A percentile compares a stretch with the other conserved stretches of the same genome.
phyloP scores from a whole-genome alignment of 2,329 filamentous ascomycete genomes.

The Penicillium sumatraense region DNA sequence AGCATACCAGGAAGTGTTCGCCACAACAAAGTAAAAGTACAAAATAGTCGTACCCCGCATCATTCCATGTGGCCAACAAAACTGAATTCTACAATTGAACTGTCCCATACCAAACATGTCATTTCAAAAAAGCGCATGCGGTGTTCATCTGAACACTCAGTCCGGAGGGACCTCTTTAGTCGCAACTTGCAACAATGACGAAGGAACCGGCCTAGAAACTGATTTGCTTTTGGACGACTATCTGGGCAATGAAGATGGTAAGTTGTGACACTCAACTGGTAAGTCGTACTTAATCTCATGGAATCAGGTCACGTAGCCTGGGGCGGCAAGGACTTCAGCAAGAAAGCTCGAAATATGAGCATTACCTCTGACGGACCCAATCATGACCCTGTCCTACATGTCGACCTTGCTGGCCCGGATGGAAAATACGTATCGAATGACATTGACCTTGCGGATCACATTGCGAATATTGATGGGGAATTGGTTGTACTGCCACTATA shows the following conservation, averaged over 20 bases:
- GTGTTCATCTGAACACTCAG: conserved; percentile 15
- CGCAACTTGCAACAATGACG: conserved; percentile 26
- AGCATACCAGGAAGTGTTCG: neutral
- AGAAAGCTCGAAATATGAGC: conserved; percentile 14
- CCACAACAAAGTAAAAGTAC: neutral
- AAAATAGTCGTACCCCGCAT: conserved; percentile 1
- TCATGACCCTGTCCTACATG: conserved; percentile 17
- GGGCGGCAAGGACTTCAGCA: conserved; percentile 17
- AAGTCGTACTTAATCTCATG: neutral
- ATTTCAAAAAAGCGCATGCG: conserved; percentile 20
- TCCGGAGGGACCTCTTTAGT: conserved; percentile 9
- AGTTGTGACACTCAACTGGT: neutral
- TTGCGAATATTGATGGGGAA: conserved; percentile 20
- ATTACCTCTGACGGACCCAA: conserved; percentile 17
- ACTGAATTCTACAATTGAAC: neutral
- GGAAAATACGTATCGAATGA: conserved; percentile 11
- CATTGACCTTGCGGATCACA: conserved; percentile 12
- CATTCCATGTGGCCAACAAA: neutral
- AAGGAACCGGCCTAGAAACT: conserved; percentile 17
- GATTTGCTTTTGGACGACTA: conserved; percentile 18
- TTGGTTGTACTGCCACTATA: neutral
- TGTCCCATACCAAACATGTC: conserved; percentile 11
- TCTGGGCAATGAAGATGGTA: conserved; percentile 23
- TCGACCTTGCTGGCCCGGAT: conserved; percentile 13
- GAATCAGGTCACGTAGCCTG: conserved; percentile 19